Percentiles rank a stretch among this genome's conserved stretches.
phyloP scores from a whole-genome alignment of 306 rosid species.

The Rosa multiflora region DNA sequence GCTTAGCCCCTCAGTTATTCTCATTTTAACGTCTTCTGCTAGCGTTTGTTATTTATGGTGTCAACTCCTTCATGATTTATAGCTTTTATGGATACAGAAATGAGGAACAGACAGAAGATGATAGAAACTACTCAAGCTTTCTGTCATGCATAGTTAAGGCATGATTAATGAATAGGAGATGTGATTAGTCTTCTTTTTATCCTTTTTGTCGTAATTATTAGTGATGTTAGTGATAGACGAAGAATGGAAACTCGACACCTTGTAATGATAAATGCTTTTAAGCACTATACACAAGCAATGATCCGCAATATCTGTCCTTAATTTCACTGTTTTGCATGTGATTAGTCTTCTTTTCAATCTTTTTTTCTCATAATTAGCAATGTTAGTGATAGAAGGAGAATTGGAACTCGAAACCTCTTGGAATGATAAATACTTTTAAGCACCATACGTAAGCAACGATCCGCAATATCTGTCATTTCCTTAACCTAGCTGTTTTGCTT shows the following conservation, averaged over 20 bases:
- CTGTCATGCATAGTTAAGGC: not conserved
- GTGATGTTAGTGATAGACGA: too few species aligned
- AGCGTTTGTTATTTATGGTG: not conserved
- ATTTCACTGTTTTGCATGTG: too few species aligned
- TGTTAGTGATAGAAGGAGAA: too few species aligned
- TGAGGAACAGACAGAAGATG: not conserved
- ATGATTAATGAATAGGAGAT: not conserved
- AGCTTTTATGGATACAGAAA: not conserved
- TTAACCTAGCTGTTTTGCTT: not conserved
- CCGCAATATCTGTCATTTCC: not conserved
- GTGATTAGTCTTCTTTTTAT: not conserved
- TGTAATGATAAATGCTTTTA: too few species aligned
- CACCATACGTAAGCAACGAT: not conserved
- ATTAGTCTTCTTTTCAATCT: too few species aligned
- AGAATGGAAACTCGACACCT: too few species aligned
- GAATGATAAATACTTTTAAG: not conserved
- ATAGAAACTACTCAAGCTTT: constrained; percentile 1
- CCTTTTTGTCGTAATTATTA: too few species aligned
- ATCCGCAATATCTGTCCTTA: too few species aligned
- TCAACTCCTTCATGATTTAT: not conserved
- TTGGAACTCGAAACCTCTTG: too few species aligned
- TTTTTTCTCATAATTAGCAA: too few species aligned
- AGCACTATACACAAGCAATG: too few species aligned
- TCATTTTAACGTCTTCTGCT: constrained; percentile 7
- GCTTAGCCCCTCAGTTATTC: not conserved